Base-by-base conservation (phyloP, 768 basidiomycete genomes). In the Filobasidium wieringae region DNA sequence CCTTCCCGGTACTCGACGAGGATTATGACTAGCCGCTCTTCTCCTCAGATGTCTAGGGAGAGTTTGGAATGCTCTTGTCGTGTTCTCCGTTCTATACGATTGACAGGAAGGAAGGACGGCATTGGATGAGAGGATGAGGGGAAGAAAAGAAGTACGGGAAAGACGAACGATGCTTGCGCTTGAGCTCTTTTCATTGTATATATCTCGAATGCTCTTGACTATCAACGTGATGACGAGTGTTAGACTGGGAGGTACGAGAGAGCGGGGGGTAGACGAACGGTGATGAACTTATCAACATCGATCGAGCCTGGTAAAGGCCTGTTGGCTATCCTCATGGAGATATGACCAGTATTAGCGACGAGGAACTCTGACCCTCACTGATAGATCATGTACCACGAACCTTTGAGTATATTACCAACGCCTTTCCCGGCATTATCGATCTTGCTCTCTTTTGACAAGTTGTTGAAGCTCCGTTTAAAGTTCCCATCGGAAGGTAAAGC, bases 21-120 rank as follows among this genome's bases (percentile, higher is more conserved):
- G 84, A 72, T 96, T 86, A 72, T 97, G 93, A 67, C 88, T 91
- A 2, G 95, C 93, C 11, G 93, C 93, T 67, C 93, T 79, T 43
- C 93, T 80, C 29, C 95, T 81, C 24, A 99, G 79, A 73, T 91
- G 88, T 17, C 93, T 81, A 11, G 93, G 93, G 7, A 97, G 80
- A 9, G 86, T 83, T 73, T 99, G 93, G 83, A 92, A 99, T 4
- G 83, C 87, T 58, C 91, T 79, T 56, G 86, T 83, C 0, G 86
- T 87, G 15, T 85, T 80, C 63, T 79, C 80, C 7, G 78, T 78
- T 55, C 88, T 91, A 60, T 4, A 55, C 51, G 22, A 45, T 37
- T 52, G 49, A 32, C 40, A 22, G 39, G 32, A 45, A 52, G 22
- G 19, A 19, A 31, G n/a, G 15, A 47, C 7, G 19, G 36, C 22